phyloP scores from a whole-genome alignment of 805 yeast species.

The Kodamaea kaohsiungensis region DNA sequence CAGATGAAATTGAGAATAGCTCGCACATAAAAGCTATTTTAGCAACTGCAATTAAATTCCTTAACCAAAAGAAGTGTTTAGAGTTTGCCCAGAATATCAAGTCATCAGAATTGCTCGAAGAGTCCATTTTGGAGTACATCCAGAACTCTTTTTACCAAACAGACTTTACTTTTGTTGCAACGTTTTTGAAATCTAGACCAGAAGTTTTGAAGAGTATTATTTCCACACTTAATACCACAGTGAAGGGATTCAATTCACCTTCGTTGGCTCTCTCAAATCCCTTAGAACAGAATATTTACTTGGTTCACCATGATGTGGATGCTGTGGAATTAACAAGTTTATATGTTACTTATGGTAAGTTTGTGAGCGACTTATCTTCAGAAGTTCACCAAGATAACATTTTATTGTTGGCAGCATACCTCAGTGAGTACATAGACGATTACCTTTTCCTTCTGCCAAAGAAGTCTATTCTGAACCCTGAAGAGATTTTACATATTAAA shows the following conservation, averaged over 20 bases:
- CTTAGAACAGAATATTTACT: slow-evolving; percentile 33
- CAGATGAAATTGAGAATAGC: not conserved
- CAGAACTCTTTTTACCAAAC: slow-evolving; percentile 1
- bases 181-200: slow-evolving; percentile 6
- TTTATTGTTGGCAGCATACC: slow-evolving; percentile 7
- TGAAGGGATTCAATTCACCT: slow-evolving; percentile 14
- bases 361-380: slow-evolving; percentile 12
- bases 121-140: not conserved
- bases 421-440: slow-evolving; percentile 24
- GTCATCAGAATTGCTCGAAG: slow-evolving; percentile 1
- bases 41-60: slow-evolving; percentile 17
- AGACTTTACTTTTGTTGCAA: slow-evolving; percentile 16
- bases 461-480: not conserved
- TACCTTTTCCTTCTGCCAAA: slow-evolving; percentile 15
- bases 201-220: slow-evolving; percentile 29
- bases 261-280: slow-evolving; percentile 50
- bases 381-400: not conserved
- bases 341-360: slow-evolving; percentile 16
- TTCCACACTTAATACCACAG: slow-evolving; percentile 15
- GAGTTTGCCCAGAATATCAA: not conserved
- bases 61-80: slow-evolving; percentile 5
- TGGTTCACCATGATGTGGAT: not conserved
- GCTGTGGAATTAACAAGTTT: not conserved
- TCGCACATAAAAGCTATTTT: not conserved
- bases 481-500: slow-evolving; percentile 5